Evolutionary conservation across 164 flowering plant species (phyloP).

Genomic region (Stephania japonica): DNA sequence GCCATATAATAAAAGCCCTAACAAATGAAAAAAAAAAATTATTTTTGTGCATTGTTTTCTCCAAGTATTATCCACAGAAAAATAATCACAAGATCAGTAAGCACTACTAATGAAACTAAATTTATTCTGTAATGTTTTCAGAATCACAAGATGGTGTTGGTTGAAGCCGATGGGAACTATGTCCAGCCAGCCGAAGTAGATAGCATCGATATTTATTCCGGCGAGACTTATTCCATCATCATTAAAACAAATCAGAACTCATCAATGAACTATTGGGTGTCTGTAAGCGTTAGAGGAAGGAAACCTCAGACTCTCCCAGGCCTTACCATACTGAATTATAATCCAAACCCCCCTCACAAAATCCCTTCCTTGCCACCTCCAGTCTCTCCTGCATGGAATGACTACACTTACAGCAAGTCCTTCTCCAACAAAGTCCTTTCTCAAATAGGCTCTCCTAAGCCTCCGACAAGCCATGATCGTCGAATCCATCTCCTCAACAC

Average conservation of each 20-base stretch:
- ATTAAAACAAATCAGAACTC: slow-evolving; percentile 63
- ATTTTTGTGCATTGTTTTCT: no score
- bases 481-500: slow-evolving; percentile 73
- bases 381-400: slow-evolving; percentile 62
- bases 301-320: slow-evolving; percentile 62
- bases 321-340: slow-evolving; percentile 68
- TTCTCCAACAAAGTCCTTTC: slow-evolving; percentile 47
- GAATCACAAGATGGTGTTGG: slow-evolving; percentile 76
- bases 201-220: slow-evolving; percentile 75
- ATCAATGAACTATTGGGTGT: slow-evolving; percentile 63
- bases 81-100: neutral
- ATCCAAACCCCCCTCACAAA: slow-evolving; percentile 34
- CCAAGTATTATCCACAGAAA: no score
- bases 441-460: slow-evolving; percentile 36
- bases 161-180: slow-evolving; percentile 95
- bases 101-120: neutral
- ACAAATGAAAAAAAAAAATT: no score
- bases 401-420: slow-evolving; percentile 44
- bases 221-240: slow-evolving; percentile 85
- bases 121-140: slow-evolving; percentile 16
- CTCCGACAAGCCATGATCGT: slow-evolving; percentile 41
- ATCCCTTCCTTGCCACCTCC: slow-evolving; percentile 62
- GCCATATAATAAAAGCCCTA: no score
- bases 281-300: slow-evolving; percentile 57
- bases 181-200: slow-evolving; percentile 52